phyloP scores from a whole-genome alignment of 2,329 filamentous ascomycete species.

The Aspergillus sp. region DNA sequence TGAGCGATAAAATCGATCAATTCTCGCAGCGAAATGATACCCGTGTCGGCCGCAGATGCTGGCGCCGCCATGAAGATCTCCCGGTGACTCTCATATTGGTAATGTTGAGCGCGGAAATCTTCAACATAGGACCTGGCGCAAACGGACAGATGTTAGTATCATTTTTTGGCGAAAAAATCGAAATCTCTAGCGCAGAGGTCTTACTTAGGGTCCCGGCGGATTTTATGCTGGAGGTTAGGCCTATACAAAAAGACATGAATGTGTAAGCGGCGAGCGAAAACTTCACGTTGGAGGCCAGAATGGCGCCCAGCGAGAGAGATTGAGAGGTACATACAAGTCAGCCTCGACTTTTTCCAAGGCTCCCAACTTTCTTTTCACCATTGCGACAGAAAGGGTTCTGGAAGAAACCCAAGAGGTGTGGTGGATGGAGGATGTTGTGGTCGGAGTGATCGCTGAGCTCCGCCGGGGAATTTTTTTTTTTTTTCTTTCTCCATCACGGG shows the following conservation, averaged over 20 bases:
- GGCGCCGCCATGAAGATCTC: constrained; percentile 90
- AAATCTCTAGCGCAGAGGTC: constrained; percentile 24
- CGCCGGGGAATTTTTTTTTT: constrained; percentile 30
- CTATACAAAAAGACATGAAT: constrained; percentile 40
- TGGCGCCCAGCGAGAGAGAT: constrained; percentile 3
- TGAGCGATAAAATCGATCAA: constrained; percentile 92
- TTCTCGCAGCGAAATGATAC: constrained; percentile 81
- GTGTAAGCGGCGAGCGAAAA: constrained; percentile 24
- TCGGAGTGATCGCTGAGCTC: constrained; percentile 10
- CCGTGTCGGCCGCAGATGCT: constrained; percentile 71
- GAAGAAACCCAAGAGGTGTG: constrained; percentile 54
- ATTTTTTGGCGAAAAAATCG: neutral
- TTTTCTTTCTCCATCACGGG: neutral
- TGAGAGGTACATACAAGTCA: constrained; percentile 62
- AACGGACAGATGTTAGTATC: neutral
- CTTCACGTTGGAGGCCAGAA: constrained; percentile 5
- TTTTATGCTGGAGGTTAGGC: constrained; percentile 87
- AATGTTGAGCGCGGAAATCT: constrained; percentile 84
- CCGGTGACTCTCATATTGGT: constrained; percentile 86
- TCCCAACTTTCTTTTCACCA: constrained; percentile 85
- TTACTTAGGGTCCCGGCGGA: constrained; percentile 78
- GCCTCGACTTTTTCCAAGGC: constrained; percentile 95
- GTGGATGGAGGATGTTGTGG: constrained; percentile 67
- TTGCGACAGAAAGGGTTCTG: constrained; percentile 35
- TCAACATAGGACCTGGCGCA: constrained; percentile 73